Percentiles rank a stretch among this genome's conserved stretches.
Evolutionary conservation across 805 yeast genomes (phyloP).

Genomic region (Nakazawaea holstii): DNA sequence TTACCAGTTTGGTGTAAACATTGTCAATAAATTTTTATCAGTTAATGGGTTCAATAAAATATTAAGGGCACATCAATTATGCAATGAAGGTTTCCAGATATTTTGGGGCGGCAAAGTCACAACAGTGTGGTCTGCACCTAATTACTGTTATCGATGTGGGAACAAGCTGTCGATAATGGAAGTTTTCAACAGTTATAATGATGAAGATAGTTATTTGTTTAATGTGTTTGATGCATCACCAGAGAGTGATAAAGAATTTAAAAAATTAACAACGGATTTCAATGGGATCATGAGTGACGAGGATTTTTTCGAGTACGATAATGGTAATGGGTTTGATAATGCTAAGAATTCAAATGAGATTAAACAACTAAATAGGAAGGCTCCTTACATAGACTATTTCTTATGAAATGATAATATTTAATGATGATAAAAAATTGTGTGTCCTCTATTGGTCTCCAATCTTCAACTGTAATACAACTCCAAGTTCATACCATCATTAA

Average conservation of each 20-base stretch:
- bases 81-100: conserved; percentile 93
- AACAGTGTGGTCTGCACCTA: conserved; percentile 99
- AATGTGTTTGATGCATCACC: conserved; percentile 98
- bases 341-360: not conserved
- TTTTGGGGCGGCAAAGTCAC: conserved; percentile 87
- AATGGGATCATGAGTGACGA: conserved; percentile 9
- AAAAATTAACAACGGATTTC: conserved; percentile 14
- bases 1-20: conserved; percentile 88
- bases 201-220: conserved; percentile 59
- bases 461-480: conserved; percentile 72
- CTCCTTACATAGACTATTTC: conserved; percentile 36
- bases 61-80: conserved; percentile 91
- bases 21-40: conserved; percentile 79
- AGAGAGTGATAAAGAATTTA: conserved; percentile 66
- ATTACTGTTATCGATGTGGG: conserved; percentile 95
- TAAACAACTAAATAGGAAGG: conserved; percentile 18
- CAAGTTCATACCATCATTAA: conserved; percentile 81
- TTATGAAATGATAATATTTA: conserved; percentile 14
- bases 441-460: not conserved
- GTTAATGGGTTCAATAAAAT: conserved; percentile 77
- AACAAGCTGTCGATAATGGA: conserved; percentile 97
- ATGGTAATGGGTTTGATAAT: conserved; percentile 1
- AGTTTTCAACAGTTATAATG: conserved; percentile 50
- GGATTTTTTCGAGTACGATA: conserved; percentile 11
- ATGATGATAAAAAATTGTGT: not conserved